A percentile compares a stretch with the other conserved stretches of the same genome.
phyloP scores from a whole-genome alignment of 768 basidiomycete genomes.

The Trametes villosa region DNA sequence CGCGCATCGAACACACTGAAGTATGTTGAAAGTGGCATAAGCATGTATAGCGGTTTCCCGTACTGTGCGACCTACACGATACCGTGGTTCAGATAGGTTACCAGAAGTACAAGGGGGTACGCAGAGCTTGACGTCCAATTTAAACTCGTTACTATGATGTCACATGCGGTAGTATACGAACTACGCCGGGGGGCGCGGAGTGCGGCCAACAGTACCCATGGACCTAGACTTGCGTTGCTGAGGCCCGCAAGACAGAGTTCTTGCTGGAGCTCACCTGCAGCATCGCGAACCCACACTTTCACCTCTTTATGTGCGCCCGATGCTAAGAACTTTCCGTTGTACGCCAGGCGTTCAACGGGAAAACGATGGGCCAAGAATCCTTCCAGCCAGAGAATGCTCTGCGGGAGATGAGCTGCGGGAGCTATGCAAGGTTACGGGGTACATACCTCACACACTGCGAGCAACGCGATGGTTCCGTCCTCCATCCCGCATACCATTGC shows the following conservation, averaged over 20 bases:
- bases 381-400: not conserved
- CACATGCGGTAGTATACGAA: not conserved
- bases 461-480: not conserved
- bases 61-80: not conserved
- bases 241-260: not conserved
- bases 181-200: not conserved
- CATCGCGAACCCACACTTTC: not conserved
- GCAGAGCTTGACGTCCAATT: not conserved
- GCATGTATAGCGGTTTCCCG: not conserved
- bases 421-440: not conserved
- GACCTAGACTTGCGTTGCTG: not conserved
- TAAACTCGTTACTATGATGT: not conserved
- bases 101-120: not conserved
- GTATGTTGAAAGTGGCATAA: not conserved
- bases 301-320: conserved; percentile 1
- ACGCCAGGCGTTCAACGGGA: conserved; percentile 6
- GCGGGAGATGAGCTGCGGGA: not conserved
- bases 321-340: not conserved
- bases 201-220: not conserved
- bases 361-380: not conserved
- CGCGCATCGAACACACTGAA: not conserved
- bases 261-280: not conserved
- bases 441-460: not conserved
- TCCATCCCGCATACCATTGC: conserved; percentile 1
- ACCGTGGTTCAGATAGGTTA: not conserved